Percentiles rank a stretch among this genome's conserved stretches.
Conservation (phyloP, 306 rosid species). For the Argentina anserina region DNA sequence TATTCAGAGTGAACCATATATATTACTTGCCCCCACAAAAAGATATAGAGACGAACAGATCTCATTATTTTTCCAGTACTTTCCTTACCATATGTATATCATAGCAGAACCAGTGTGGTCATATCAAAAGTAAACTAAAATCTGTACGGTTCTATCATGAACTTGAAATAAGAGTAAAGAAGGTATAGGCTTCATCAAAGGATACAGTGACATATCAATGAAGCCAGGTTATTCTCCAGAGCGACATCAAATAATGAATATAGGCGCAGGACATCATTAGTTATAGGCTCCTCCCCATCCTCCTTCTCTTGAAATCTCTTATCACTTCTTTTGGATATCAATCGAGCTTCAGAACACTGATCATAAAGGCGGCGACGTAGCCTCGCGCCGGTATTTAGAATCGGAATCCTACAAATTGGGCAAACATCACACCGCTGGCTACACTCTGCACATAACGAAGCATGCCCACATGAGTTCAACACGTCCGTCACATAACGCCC, state of each 20-base stretch:
- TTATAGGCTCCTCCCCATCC: slow-evolving; percentile 60
- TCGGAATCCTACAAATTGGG: slow-evolving; percentile 79
- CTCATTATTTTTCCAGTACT: neutral
- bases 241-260: slow-evolving; percentile 91
- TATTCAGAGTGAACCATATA: neutral
- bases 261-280: slow-evolving; percentile 78
- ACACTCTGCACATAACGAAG: slow-evolving; percentile 91
- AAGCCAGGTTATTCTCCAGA: slow-evolving; percentile 87
- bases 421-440: slow-evolving; percentile 85
- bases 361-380: slow-evolving; percentile 69
- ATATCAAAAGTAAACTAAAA: neutral
- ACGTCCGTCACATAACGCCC: slow-evolving; percentile 74
- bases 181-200: slow-evolving; percentile 25
- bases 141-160: neutral
- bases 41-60: neutral
- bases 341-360: slow-evolving; percentile 81
- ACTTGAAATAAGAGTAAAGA: neutral
- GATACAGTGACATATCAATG: slow-evolving; percentile 95
- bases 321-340: slow-evolving; percentile 74
- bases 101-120: neutral
- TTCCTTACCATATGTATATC: slow-evolving; percentile 2
- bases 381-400: slow-evolving; percentile 52
- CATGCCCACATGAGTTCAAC: slow-evolving; percentile 84
- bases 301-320: slow-evolving; percentile 75
- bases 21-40: neutral